These are phyloP conservation scores for Podospora anserina DNA, from an alignment of 495 filamentous ascomycete genomes.

Conservation along the genomic window DNA sequence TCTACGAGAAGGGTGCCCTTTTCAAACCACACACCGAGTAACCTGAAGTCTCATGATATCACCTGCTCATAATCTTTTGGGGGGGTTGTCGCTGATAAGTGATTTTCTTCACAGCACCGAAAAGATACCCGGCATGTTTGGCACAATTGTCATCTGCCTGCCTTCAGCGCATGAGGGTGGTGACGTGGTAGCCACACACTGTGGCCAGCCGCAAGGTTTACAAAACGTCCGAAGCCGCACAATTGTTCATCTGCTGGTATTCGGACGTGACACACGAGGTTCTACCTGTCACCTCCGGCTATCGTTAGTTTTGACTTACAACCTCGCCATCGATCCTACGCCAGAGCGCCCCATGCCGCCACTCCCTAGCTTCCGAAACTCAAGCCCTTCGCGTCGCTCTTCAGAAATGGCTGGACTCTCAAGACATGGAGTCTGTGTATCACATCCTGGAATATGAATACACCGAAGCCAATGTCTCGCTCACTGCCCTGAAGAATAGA, in stretches of 20 bases:
- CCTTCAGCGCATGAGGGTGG: slow-evolving; percentile 55
- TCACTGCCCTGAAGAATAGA: slow-evolving; percentile 39
- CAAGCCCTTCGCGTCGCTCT: slow-evolving; percentile 24
- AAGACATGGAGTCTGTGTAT: slow-evolving; percentile 21
- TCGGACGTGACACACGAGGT: slow-evolving; percentile 55
- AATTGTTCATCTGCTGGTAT: slow-evolving; percentile 49
- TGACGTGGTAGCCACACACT: slow-evolving; percentile 44
- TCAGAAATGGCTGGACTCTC: slow-evolving; percentile 18
- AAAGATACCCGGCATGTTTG: slow-evolving; percentile 56
- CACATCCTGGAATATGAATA: slow-evolving; percentile 49
- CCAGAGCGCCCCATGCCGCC: slow-evolving; percentile 12
- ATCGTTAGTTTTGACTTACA: slow-evolving; percentile 56
- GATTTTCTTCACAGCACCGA: slow-evolving; percentile 30
- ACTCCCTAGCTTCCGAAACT: neutral
- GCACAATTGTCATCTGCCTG: slow-evolving; percentile 52
- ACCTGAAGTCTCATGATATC: too few species aligned
- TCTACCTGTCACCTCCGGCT: slow-evolving; percentile 47
- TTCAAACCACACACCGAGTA: slow-evolving; percentile 50
- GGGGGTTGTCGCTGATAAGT: too few species aligned
- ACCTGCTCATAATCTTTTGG: too few species aligned
- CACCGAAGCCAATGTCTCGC: slow-evolving; percentile 39
- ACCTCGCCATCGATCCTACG: slow-evolving; percentile 39
- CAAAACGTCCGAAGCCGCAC: slow-evolving; percentile 36
- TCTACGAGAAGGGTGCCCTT: slow-evolving; percentile 55
- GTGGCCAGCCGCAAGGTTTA: slow-evolving; percentile 33